phyloP scores from a whole-genome alignment of 2,329 filamentous ascomycete species.

The Grosmannia huntii region DNA sequence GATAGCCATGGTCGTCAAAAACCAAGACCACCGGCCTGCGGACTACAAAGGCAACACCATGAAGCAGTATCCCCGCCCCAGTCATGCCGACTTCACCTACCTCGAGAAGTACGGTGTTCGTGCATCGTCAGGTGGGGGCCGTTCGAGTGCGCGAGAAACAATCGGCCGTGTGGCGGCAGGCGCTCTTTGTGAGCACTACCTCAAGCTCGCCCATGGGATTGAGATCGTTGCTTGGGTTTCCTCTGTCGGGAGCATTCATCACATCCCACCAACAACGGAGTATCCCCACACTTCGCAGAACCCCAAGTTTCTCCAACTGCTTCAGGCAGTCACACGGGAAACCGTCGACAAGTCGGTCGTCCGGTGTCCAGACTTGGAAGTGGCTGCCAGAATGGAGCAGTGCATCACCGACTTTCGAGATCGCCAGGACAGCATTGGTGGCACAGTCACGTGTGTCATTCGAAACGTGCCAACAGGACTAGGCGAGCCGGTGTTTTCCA shows the following conservation, averaged over 20 bases:
- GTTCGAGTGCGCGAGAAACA: slow-evolving; percentile 87
- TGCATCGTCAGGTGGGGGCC: slow-evolving; percentile 77
- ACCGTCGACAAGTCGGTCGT: slow-evolving; percentile 67
- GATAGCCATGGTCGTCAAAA: slow-evolving; percentile 75
- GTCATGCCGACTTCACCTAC: slow-evolving; percentile 95
- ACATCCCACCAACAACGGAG: too few species aligned
- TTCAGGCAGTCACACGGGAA: slow-evolving; percentile 58
- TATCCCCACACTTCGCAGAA: too few species aligned
- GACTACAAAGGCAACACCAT: slow-evolving; percentile 88
- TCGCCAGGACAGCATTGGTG: slow-evolving; percentile 76
- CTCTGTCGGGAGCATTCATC: slow-evolving; percentile 58
- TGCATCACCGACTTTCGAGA: slow-evolving; percentile 69
- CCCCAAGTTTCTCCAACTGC: slow-evolving; percentile 58
- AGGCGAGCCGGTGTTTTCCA: slow-evolving; percentile 91
- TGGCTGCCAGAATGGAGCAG: slow-evolving; percentile 57
- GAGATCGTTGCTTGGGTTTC: slow-evolving; percentile 88
- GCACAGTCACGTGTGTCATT: slow-evolving; percentile 89
- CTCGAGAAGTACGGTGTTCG: slow-evolving; percentile 94
- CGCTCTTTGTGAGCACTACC: slow-evolving; percentile 87
- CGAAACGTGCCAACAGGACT: slow-evolving; percentile 73
- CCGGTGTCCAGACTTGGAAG: background rate
- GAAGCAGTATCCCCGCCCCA: slow-evolving; percentile 80
- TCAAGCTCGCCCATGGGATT: slow-evolving; percentile 65
- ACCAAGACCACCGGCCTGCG: slow-evolving; percentile 84
- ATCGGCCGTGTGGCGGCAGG: slow-evolving; percentile 87